These are phyloP conservation scores for Micromonas pusilla DNA, from an alignment of 139 green algal genomes.

Conservation along the genomic window DNA sequence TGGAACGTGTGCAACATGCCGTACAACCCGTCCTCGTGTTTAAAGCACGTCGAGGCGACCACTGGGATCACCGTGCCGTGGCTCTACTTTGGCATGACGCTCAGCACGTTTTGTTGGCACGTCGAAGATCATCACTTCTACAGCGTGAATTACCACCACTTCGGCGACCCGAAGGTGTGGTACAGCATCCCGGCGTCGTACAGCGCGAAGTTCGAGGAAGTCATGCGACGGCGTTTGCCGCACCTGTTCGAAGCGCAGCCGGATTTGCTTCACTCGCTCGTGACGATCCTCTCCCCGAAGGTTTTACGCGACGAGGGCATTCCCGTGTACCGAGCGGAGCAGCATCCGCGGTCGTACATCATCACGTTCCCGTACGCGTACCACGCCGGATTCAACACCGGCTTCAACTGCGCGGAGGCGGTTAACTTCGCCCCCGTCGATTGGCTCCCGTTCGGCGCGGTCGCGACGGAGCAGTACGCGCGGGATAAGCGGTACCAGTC, in stretches of 20 bases:
- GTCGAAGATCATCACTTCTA: conserved; percentile 88
- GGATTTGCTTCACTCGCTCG: conserved; percentile 12
- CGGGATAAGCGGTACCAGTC: conserved; percentile 15
- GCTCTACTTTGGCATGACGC: conserved; percentile 73
- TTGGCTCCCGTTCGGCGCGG: conserved; percentile 55
- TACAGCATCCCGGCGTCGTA: conserved; percentile 20
- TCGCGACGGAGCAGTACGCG: conserved; percentile 24
- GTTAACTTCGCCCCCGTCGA: conserved; percentile 73
- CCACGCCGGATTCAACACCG: conserved; percentile 72
- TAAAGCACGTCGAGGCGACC: conserved; percentile 58
- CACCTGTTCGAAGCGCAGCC: conserved; percentile 21
- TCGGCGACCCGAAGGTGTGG: conserved; percentile 29
- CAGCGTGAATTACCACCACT: conserved; percentile 87
- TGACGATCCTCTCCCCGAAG: conserved; percentile 27
- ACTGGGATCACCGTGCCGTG: conserved; percentile 66
- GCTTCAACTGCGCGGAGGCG: conserved; percentile 75
- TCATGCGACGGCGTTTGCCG: conserved; percentile 16
- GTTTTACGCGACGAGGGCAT: conserved; percentile 42
- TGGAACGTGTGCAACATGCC: conserved; percentile 79
- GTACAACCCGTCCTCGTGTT: conserved; percentile 41
- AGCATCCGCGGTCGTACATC: conserved; percentile 69
- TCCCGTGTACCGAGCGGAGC: conserved; percentile 48
- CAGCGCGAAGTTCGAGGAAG: conserved; percentile 15
- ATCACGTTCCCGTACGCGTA: conserved; percentile 84
- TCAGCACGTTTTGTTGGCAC: conserved; percentile 67